These are phyloP conservation scores for Botrytis pseudocinerea DNA, from an alignment of 2,329 filamentous ascomycete species.

Conservation along the genomic window DNA sequence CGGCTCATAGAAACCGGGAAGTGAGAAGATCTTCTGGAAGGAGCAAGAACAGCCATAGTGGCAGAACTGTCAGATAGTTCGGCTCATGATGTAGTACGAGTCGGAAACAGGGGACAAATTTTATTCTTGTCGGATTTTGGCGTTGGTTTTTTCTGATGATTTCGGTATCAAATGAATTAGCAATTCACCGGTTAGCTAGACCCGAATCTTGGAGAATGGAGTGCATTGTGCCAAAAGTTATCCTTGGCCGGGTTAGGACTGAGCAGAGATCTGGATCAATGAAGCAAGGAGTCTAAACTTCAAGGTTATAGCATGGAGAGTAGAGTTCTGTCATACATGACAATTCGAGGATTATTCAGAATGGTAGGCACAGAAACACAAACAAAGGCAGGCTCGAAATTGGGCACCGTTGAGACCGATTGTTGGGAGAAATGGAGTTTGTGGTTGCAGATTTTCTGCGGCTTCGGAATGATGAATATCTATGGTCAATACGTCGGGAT, in stretches of 20 bases:
- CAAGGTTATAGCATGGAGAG: neutral
- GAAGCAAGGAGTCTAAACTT: neutral
- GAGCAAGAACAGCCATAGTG: neutral
- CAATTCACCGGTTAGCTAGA: neutral
- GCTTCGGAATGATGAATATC: neutral
- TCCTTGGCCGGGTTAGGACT: neutral
- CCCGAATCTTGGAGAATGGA: neutral
- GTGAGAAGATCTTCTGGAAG: neutral
- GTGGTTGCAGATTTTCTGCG: neutral
- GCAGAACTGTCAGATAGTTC: neutral
- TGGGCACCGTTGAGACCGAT: neutral
- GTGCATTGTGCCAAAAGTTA: neutral
- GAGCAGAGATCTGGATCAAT: neutral
- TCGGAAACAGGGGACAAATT: neutral
- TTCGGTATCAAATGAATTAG: neutral
- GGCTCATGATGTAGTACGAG: neutral
- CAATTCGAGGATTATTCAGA: neutral
- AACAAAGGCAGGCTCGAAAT: neutral
- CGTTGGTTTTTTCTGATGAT: conserved; percentile 1
- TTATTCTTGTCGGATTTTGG: neutral
- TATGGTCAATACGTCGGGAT: conserved; percentile 9
- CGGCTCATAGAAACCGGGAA: neutral
- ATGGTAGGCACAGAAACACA: neutral
- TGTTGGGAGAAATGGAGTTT: neutral
- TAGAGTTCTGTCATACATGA: neutral